Base-by-base conservation (phyloP, 208 protist genomes). In the Zelonia costaricensis region DNA sequence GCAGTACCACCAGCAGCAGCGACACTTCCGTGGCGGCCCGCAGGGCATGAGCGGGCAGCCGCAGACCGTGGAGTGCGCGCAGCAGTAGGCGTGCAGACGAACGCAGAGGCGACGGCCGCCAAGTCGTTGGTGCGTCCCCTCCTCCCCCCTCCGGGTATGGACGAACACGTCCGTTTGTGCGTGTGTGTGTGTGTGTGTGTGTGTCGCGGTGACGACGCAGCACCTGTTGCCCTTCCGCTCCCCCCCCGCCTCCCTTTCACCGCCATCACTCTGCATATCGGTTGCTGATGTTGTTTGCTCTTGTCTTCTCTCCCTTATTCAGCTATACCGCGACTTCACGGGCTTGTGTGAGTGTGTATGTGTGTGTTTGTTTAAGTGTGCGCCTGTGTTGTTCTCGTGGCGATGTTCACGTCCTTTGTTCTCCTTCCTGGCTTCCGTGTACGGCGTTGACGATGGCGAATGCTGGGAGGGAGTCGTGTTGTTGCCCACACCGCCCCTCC, bases 61-160 rank as follows among this genome's bases (percentile, higher is more conserved):
- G 25, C 85, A 92, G 59, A 84, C 77, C 13, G 74, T 79, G 40
- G 76, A 89, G 71, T 92, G 86, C 45, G 58, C 67, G 20, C 81
- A 88, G 51, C 82, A 88, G 72, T 92, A 82, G 78, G n/a, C 3
- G 33, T n/a, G 35, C n/a, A 36, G 33, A 47, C n/a, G 35, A n/a
- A 47, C 2, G 5, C n/a, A 36, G 20, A n/a, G 45, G 36, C 1
- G 47, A 47, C 2, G 28, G 36, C n/a, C 43, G 18, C 23, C 9
- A 8, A 48, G 48, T 33, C 12, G 18, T n/a, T 30, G 30, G 12
- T 15, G 12, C 15, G 10, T 15, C 22, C 20, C 15, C 16, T 45
- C 22, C 30, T 13, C 44, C 5, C 20, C 30, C 30, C 8, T 28
- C 4, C 22, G 44, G 5, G 13, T 12, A 25, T 63, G 33, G 28